Evolutionary conservation across 345 rosid genomes (phyloP).

Genomic region (Cardiospermum halicacabum): DNA sequence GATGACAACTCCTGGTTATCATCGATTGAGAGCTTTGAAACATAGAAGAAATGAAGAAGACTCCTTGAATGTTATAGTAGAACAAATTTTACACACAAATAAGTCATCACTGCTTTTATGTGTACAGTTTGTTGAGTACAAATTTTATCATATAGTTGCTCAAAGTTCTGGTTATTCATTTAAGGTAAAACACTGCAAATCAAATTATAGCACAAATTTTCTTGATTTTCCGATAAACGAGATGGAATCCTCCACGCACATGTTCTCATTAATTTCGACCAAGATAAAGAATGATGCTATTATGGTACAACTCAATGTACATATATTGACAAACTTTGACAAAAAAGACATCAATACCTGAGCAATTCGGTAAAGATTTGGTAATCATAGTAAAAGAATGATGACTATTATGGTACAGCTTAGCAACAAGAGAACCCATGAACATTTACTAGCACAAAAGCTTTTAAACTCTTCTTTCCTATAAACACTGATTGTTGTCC

Average conservation of each 20-base stretch:
- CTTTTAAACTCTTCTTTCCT: slow-evolving; percentile 15
- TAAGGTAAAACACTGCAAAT: background rate
- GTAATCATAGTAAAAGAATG: slow-evolving; percentile 22
- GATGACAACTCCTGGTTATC: background rate
- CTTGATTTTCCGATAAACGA: no score
- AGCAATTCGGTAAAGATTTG: background rate
- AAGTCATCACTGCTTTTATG: no score
- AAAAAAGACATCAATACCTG: background rate
- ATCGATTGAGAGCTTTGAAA: background rate
- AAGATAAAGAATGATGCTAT: slow-evolving; percentile 3
- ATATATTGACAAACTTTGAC: background rate
- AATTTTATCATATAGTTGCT: no score
- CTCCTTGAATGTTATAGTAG: background rate
- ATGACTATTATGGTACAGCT: slow-evolving; percentile 21
- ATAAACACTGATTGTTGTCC: slow-evolving; percentile 21
- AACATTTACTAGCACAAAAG: slow-evolving; percentile 11
- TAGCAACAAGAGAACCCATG: slow-evolving; percentile 24
- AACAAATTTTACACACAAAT: no score
- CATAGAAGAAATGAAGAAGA: no score
- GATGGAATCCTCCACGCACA: no score
- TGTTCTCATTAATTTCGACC: no score
- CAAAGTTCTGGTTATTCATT: background rate
- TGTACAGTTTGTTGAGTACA: no score
- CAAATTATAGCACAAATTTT: no score
- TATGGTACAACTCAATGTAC: slow-evolving; percentile 19